Evolutionary conservation across 108 stramenopile species (phyloP).

Genomic region (Cyclotella sp.): DNA sequence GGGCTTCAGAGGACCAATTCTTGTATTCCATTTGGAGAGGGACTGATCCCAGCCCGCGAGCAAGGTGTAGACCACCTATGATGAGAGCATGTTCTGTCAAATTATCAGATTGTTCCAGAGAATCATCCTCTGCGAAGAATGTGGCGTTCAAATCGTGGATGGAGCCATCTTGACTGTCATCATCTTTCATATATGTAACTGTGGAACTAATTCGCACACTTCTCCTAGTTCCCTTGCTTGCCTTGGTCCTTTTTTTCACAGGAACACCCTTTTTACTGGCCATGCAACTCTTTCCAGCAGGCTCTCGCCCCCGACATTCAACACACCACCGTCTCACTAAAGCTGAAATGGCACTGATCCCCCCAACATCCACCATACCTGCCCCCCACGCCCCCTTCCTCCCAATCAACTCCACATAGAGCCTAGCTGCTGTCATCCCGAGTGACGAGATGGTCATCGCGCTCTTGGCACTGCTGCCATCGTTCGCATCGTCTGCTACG

Average conservation of each 20-base stretch:
- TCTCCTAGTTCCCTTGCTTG: not conserved
- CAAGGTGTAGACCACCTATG: constrained; percentile 34
- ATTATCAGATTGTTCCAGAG: constrained; percentile 8
- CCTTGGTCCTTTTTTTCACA: constrained; percentile 14
- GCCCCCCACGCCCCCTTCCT: constrained; percentile 72
- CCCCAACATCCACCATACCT: constrained; percentile 71
- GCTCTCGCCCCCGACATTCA: constrained; percentile 55
- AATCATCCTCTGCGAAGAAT: constrained; percentile 24
- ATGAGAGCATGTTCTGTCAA: constrained; percentile 39
- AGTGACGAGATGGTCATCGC: constrained; percentile 59
- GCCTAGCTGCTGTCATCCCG: constrained; percentile 50
- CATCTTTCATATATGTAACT: constrained; percentile 15
- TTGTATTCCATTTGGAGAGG: constrained; percentile 65
- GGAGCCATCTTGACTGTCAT: constrained; percentile 14
- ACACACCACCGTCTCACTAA: constrained; percentile 70
- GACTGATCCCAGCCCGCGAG: constrained; percentile 29
- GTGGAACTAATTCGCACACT: constrained; percentile 36
- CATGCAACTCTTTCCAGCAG: constrained; percentile 7
- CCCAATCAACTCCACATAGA: constrained; percentile 66
- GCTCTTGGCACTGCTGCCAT: not conserved
- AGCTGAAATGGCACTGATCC: constrained; percentile 61
- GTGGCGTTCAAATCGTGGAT: constrained; percentile 1
- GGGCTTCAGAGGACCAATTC: constrained; percentile 72
- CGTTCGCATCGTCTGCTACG: not conserved
- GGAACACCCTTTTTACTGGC: constrained; percentile 13